Percentiles rank a stretch among this genome's conserved stretches.
Conservation (phyloP, 2,329 filamentous ascomycete species). For the Trichoderma atrobrunneum region DNA sequence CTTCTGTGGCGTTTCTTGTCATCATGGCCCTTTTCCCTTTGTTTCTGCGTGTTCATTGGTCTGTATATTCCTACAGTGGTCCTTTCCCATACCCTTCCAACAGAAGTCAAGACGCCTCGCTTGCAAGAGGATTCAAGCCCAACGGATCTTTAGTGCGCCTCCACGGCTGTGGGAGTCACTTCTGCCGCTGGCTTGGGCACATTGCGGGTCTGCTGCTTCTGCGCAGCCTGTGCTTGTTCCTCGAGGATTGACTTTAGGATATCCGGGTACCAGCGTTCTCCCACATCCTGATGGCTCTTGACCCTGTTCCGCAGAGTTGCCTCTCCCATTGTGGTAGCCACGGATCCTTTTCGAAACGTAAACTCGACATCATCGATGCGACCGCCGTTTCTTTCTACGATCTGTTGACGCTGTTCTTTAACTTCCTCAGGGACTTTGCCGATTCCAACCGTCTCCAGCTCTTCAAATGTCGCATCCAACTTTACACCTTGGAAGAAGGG, state of each 20-base stretch:
- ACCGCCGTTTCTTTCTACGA: slow-evolving; percentile 56
- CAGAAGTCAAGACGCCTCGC: neutral
- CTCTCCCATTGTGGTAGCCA: slow-evolving; percentile 69
- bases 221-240: slow-evolving; percentile 49
- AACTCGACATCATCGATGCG: slow-evolving; percentile 78
- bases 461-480: slow-evolving; percentile 75
- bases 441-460: slow-evolving; percentile 63
- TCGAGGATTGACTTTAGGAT: slow-evolving; percentile 56
- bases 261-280: slow-evolving; percentile 74
- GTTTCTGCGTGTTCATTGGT: neutral
- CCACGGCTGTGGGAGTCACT: slow-evolving; percentile 28
- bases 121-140: neutral
- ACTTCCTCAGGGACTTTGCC: slow-evolving; percentile 60
- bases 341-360: slow-evolving; percentile 70
- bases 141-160: slow-evolving; percentile 30
- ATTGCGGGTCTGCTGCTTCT: slow-evolving; percentile 26
- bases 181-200: slow-evolving; percentile 12
- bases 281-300: slow-evolving; percentile 85
- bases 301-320: slow-evolving; percentile 80
- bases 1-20: neutral
- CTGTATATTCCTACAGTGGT: neutral
- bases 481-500: slow-evolving; percentile 88
- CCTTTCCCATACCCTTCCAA: neutral
- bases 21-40: neutral
- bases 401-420: slow-evolving; percentile 56